These are phyloP conservation scores for Schrenkiella parvula DNA, from an alignment of 345 rosid genomes.

Conservation along the genomic window DNA sequence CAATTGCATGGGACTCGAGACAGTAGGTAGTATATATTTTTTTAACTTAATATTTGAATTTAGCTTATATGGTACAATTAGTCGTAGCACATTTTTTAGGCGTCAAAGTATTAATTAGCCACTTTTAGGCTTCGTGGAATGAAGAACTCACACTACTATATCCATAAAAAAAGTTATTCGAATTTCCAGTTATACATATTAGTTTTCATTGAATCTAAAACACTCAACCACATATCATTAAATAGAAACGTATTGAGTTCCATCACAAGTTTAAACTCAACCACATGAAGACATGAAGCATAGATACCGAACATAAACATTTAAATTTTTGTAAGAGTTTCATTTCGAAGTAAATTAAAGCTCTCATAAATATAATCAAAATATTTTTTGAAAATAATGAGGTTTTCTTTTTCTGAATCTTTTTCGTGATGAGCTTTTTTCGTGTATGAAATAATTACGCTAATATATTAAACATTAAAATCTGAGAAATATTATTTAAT, in stretches of 20 bases:
- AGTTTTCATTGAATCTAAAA: not conserved
- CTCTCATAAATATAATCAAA: not conserved
- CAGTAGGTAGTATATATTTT: conserved; percentile 4
- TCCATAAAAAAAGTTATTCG: not conserved
- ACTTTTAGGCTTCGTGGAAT: conserved; percentile 12
- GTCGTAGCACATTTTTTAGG: conserved; percentile 8
- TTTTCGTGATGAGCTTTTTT: not conserved
- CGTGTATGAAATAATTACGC: not conserved
- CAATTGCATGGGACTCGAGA: conserved; percentile 37
- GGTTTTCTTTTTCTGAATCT: no score
- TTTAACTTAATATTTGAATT: not conserved
- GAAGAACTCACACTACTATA: conserved; percentile 1
- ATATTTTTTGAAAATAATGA: not conserved
- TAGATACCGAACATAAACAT: not conserved
- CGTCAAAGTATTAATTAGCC: conserved; percentile 13
- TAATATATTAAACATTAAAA: no score
- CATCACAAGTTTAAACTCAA: no score
- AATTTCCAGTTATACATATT: not conserved
- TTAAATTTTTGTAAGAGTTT: not conserved
- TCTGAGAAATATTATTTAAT: not conserved
- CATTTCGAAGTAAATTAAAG: not conserved
- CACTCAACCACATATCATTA: no score
- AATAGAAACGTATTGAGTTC: no score
- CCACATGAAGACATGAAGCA: not conserved
- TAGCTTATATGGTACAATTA: conserved; percentile 22